Conservation (phyloP, 106 monocot genomes). For the Dioscorea dumetorum region DNA sequence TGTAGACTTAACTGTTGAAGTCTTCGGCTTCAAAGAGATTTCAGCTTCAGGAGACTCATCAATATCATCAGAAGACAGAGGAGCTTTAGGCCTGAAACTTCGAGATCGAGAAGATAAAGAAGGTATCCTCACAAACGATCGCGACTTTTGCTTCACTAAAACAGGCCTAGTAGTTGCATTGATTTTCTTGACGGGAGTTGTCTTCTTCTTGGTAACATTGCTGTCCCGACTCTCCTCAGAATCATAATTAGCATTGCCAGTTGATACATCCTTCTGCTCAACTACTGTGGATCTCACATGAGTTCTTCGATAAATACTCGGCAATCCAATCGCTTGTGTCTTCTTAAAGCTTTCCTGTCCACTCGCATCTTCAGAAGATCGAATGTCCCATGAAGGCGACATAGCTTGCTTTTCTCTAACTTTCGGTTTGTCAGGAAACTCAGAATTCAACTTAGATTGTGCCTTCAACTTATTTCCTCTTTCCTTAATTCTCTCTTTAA, state of each 20-base stretch:
- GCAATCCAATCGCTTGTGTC: slow-evolving; percentile 3
- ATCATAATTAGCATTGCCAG: neutral
- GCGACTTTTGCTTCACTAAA: slow-evolving; percentile 1
- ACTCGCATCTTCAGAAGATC: slow-evolving; percentile 2
- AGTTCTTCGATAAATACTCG: neutral
- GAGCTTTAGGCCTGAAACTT: neutral
- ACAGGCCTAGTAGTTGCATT: neutral
- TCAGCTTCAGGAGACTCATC: slow-evolving; percentile 12
- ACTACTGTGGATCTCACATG: slow-evolving; percentile 1
- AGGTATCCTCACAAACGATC: slow-evolving; percentile 3
- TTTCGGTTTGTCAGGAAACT: slow-evolving; percentile 2
- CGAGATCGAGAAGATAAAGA: neutral
- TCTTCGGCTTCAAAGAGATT: slow-evolving; percentile 11
- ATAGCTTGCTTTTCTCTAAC: neutral
- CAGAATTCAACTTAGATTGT: slow-evolving; percentile 5
- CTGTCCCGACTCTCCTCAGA: neutral
- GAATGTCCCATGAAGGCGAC: neutral
- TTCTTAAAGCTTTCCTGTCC: slow-evolving; percentile 7
- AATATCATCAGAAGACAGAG: slow-evolving; percentile 1
- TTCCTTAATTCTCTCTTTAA: slow-evolving; percentile 9
- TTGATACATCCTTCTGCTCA: neutral
- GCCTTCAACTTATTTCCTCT: slow-evolving; percentile 5
- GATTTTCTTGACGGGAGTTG: neutral
- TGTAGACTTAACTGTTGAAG: slow-evolving; percentile 1
- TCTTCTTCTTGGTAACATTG: neutral